Base-by-base conservation (phyloP, 148 eudicot genomes). In the Nepenthes mirabilis region DNA sequence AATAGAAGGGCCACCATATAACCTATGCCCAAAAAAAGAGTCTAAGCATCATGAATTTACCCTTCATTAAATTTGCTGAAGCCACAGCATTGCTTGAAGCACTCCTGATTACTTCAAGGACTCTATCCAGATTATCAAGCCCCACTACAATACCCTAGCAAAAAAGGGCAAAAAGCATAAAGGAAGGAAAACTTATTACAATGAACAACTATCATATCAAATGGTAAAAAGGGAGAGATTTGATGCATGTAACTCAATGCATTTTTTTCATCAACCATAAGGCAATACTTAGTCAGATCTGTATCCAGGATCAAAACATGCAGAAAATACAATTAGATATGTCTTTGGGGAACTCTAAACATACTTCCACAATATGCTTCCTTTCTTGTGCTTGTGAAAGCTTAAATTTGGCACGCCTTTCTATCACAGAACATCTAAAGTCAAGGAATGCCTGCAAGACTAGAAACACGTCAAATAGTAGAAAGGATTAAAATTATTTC, bases 291-390 rank as follows among this genome's bases (percentile, higher is more conserved):
- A 1, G 45, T 3, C 8, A 40, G 8, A 40, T 40, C 45, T 40
- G 45, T 8, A 40, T 40, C 8, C 8, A 40, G 45, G 23, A 23
- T 23, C 23, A 23, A 23, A 23, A 23, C 23, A 23, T 23, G 23
- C 23, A 23, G 23, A 23, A 23, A 23, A 23, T 23, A 23, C 23
- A 23, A 23, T 23, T 23, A 23, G 23, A 23, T 23, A 40, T 40
- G 45, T 40, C 45, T 40, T 8, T 40, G 45, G 8, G 8, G 45
- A 3, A 40, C 8, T 40, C 45, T 40, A 43, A 51, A 34, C 69
- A 55, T 76, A 93, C 98, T 95, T 88, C 89, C 57, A 93, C 79
- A 63, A 93, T 80, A 73, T 93, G 98, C 74, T 76, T 74, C 60
- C 98, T 82, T 54, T 83, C 85, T 68, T 71, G 77, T 12, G 98